These are phyloP conservation scores for Tetracladium setigerum DNA, from an alignment of 495 filamentous ascomycete genomes.

Conservation along the genomic window DNA sequence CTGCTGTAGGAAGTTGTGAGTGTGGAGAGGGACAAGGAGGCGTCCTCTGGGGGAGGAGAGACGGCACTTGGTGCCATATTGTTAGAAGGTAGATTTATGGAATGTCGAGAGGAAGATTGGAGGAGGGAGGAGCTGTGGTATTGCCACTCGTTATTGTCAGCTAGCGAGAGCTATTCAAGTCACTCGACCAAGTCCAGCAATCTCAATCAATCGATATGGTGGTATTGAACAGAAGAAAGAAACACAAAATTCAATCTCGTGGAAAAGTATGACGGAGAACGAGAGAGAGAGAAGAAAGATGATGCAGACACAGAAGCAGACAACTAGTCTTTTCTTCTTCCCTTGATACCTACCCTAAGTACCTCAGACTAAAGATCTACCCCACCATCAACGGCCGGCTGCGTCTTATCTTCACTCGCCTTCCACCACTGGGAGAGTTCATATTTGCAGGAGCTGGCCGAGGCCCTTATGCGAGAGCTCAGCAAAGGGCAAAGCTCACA, in stretches of 20 bases:
- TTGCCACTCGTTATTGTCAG: conserved; percentile 2
- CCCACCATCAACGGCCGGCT: conserved; percentile 5
- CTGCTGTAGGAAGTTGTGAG: conserved; percentile 60
- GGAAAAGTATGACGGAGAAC: not conserved
- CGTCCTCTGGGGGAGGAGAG: conserved; percentile 27
- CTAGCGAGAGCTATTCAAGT: not conserved
- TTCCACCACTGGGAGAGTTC: no score
- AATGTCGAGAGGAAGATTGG: not conserved
- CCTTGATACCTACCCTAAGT: not conserved
- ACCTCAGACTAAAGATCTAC: conserved; percentile 2
- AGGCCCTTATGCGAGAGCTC: no score
- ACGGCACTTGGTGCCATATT: conserved; percentile 41
- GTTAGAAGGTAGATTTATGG: not conserved
- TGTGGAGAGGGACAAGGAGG: conserved; percentile 23
- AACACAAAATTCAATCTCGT: no score
- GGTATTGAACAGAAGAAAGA: no score
- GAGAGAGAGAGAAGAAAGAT: conserved; percentile 1
- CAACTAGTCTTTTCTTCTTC: not conserved
- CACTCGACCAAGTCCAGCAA: not conserved
- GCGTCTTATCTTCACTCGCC: conserved; percentile 11
- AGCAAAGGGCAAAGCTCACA: no score
- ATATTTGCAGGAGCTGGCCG: no score
- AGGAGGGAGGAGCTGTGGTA: not conserved
- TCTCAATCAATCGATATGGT: no score
- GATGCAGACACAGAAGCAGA: conserved; percentile 1